Conservation (phyloP, 495 filamentous ascomycete genomes). For the Friedmanniomyces endolithicus region DNA sequence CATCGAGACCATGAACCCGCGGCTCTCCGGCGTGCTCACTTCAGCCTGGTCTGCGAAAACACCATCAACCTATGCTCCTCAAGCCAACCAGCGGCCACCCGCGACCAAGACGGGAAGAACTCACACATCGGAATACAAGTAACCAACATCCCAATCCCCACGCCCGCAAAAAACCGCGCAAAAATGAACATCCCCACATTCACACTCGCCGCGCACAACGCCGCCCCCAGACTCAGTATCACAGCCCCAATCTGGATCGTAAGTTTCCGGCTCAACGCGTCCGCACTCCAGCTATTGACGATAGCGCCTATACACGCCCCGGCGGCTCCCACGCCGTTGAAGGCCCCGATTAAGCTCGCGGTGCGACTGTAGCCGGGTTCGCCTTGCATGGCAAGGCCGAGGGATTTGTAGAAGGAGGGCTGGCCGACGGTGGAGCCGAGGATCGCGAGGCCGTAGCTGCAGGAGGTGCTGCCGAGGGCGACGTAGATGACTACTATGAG, state of each 20-base stretch:
- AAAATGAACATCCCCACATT: slow-evolving; percentile 20
- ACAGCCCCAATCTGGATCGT: slow-evolving; percentile 20
- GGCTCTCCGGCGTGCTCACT: slow-evolving; percentile 17
- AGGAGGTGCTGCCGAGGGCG: slow-evolving; percentile 27
- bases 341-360: slow-evolving; percentile 36
- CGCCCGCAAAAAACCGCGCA: slow-evolving; percentile 14
- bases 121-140: neutral
- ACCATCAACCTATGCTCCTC: too few relatives aligned
- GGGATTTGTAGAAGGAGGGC: slow-evolving; percentile 38
- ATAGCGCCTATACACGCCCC: slow-evolving; percentile 14
- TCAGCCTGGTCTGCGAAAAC: slow-evolving; percentile 21
- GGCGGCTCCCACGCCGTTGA: slow-evolving; percentile 39
- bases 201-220: slow-evolving; percentile 19
- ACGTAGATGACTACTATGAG: slow-evolving; percentile 27
- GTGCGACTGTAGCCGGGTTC: slow-evolving; percentile 37
- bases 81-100: too few relatives aligned
- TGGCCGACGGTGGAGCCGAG: slow-evolving; percentile 43
- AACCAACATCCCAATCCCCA: slow-evolving; percentile 18
- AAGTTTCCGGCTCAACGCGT: slow-evolving; percentile 12
- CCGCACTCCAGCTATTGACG: slow-evolving; percentile 8
- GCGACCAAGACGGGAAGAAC: neutral
- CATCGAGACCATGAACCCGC: slow-evolving; percentile 22
- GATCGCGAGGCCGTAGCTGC: slow-evolving; percentile 39
- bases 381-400: slow-evolving; percentile 32
- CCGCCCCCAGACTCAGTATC: slow-evolving; percentile 15